phyloP scores from a whole-genome alignment of 768 basidiomycete genomes.

The Lactarius akahatsu region DNA sequence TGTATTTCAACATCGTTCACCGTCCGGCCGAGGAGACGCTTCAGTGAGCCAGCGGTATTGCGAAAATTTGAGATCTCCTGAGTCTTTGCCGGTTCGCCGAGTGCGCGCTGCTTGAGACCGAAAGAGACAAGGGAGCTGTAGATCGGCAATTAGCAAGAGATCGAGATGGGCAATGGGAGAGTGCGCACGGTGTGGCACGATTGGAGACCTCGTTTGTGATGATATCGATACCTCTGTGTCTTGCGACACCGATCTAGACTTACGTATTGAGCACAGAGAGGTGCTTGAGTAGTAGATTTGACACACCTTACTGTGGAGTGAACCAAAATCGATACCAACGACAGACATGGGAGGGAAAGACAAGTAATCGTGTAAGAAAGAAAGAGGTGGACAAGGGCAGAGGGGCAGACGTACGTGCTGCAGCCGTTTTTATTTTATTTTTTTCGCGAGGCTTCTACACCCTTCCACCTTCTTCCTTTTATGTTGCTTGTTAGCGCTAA shows the following conservation, averaged over 20 bases:
- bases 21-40: constrained; percentile 85
- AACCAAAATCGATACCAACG: constrained; percentile 93
- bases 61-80: constrained; percentile 98
- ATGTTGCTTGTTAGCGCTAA: not conserved
- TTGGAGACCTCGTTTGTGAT: constrained; percentile 98
- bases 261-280: constrained; percentile 23
- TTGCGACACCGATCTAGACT: constrained; percentile 86
- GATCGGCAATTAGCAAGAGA: not conserved
- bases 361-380: constrained; percentile 3
- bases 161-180: not conserved
- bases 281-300: not conserved
- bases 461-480: constrained; percentile 19
- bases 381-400: constrained; percentile 12
- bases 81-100: constrained; percentile 96
- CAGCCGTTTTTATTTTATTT: constrained; percentile 24
- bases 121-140: constrained; percentile 90
- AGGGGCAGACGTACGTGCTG: constrained; percentile 1
- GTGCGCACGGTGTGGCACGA: constrained; percentile 87
- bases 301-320: constrained; percentile 81
- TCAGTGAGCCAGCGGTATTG: constrained; percentile 93
- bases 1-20: constrained; percentile 78
- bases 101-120: constrained; percentile 83
- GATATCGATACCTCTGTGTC: constrained; percentile 97
- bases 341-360: constrained; percentile 64
- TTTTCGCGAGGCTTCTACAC: constrained; percentile 29